Conservation (phyloP, 2,329 filamentous ascomycete genomes). For the Calonectria pseudoreteaudii region DNA sequence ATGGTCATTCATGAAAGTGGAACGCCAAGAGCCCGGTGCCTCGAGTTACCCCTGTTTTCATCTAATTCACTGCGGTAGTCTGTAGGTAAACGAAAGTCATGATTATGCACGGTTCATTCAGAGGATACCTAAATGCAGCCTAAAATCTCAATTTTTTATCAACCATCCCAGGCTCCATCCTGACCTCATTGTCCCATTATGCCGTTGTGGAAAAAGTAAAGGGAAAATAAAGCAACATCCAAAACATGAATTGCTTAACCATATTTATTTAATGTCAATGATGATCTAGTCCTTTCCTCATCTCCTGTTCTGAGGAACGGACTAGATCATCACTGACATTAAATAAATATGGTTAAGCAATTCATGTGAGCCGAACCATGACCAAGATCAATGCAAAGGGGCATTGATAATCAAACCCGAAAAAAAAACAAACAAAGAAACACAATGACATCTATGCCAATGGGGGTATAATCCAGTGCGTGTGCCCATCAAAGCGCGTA, state of each 20-base stretch:
- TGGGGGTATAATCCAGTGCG: slow-evolving; percentile 41
- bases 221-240: background rate
- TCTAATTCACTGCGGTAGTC: background rate
- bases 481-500: slow-evolving; percentile 23
- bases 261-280: too few species aligned
- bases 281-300: too few species aligned
- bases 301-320: too few species aligned
- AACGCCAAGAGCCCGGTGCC: background rate
- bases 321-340: too few species aligned
- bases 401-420: background rate
- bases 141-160: background rate
- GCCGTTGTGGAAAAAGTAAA: background rate
- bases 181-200: background rate
- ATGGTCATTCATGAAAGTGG: background rate
- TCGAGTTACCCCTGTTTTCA: background rate
- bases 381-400: background rate
- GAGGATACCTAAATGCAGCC: background rate
- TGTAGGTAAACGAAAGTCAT: background rate
- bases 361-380: background rate
- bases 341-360: too few species aligned
- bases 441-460: slow-evolving; percentile 26
- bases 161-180: background rate
- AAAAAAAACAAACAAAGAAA: slow-evolving; percentile 7
- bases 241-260: background rate
- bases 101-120: background rate